Conservation (phyloP, 2,329 filamentous ascomycete genomes). For the Graphiopsis chlorocephala region DNA sequence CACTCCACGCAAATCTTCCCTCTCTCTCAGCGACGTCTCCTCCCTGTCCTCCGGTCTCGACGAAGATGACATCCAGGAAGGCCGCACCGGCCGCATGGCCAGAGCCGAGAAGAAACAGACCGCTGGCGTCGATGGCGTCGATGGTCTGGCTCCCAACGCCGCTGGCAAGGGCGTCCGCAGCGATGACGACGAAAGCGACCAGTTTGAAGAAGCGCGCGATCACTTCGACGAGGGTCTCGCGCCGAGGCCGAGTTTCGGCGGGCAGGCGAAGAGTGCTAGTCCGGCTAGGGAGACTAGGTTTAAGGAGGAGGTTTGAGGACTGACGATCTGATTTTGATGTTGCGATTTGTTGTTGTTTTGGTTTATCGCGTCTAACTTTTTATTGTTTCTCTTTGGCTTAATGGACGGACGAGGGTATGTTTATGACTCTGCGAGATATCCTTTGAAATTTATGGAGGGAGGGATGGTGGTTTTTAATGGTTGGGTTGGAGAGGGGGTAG, state of each 20-base stretch:
- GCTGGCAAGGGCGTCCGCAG: slow-evolving; percentile 28
- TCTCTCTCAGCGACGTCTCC: slow-evolving; percentile 22
- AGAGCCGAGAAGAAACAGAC: slow-evolving; percentile 23
- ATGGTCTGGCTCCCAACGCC: slow-evolving; percentile 8
- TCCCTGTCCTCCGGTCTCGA: slow-evolving; percentile 30
- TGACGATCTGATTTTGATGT: slow-evolving; percentile 1
- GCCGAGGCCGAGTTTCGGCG: slow-evolving; percentile 41
- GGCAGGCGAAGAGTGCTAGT: slow-evolving; percentile 44
- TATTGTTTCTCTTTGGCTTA: not conserved
- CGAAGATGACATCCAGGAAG: slow-evolving; percentile 29
- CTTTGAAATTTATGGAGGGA: not conserved
- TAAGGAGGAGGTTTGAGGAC: slow-evolving; percentile 55
- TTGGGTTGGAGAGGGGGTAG: too few species aligned
- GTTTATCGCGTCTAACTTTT: not conserved
- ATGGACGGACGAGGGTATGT: not conserved
- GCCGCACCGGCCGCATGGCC: slow-evolving; percentile 36
- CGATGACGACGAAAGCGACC: slow-evolving; percentile 41
- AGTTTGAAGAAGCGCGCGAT: slow-evolving; percentile 54
- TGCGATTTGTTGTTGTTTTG: not conserved
- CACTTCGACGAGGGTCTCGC: slow-evolving; percentile 48
- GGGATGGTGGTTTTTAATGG: not conserved
- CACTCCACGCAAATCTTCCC: slow-evolving; percentile 15
- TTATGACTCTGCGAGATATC: slow-evolving; percentile 8
- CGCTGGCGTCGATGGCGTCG: slow-evolving; percentile 19
- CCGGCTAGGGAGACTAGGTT: slow-evolving; percentile 59